Base-by-base conservation (phyloP, 306 rosid genomes). In the Lathyrus sativus region DNA sequence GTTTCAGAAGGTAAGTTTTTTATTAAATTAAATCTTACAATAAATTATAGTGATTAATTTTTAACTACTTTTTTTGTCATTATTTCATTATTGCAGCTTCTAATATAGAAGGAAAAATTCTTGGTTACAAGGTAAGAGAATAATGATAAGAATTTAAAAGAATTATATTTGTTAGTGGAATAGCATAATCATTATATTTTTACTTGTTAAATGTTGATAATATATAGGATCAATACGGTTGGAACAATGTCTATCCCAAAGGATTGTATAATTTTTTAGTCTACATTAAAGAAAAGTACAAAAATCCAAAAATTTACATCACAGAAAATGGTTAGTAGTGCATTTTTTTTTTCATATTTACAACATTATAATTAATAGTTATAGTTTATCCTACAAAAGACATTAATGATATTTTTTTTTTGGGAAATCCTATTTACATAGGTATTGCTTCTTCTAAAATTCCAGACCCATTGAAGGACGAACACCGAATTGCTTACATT, bases 291-390 rank as follows among this genome's bases (percentile, higher is more conserved):
- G 13, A 41, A 2, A 73, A 65, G n/a, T 77, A 81, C 13, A 13
- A 18, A 31, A 33, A 44, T 44, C 74, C 74, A 1, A 73, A 73
- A 41, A 51, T 77, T 12, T 81, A 81, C 64, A 64, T 81, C n/a
- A 63, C 79, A 0, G 85, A 81, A 51, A 81, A 81, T 77, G 85
- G 79, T 81, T 38, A 5, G 65, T 18, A 2, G 4, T 53, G 0
- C 13, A 3, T 53, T 19, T 2, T 1, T 53, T 19, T 2, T 24
- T 19, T 9, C 31, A 53, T 5, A 19, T 18, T 9, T 53, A 22
- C 29, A 9, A 3, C 3, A 51, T 9, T 19, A 51, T 53, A 53
- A 53, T 12, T 10, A 57, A 29, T 31, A n/a, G 9, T 42, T 29
- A 29, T 57, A 31, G 7, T 31, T 1, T 57, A 11, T 31, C 11